Evolutionary conservation across 1,139 yeast genomes (phyloP), one percentile per base, ranked within the genome.

Genomic region (Blastobotrys niveus): DNA sequence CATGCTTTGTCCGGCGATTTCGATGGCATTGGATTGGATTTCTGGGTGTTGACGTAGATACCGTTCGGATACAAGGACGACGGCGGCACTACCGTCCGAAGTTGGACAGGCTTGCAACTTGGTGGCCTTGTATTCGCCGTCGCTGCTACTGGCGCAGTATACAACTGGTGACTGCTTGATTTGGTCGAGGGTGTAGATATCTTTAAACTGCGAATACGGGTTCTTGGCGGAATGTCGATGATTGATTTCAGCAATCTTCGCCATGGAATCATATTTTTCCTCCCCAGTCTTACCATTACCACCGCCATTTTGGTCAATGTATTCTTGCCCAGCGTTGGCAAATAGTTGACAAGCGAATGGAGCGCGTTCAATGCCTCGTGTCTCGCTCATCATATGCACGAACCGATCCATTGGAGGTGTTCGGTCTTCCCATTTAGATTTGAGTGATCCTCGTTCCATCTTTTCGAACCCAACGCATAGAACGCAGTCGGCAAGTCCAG

Each of bases 31-130:
- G 40, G 49, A 40, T 38, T 50, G 46, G 35, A 58, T 48, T 12
- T 57, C 50, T 12, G 61, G 61, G 46, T 59, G 61, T 15, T 46
- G 84, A 59, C 77, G 74, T 56, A 85, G 72, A 68, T 82, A 83
- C 53, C 71, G 71, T 63, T 79, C 91, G 46, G 88, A 80, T 46
- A 84, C 87, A 55, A 86, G 70, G 40, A 86, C 70, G 35, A 83
- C 75, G 33, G 94, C 94, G 49, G 94, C 93, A 64, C 83, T 93
- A 65, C 95, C 95, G 62, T 86, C 95, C 58, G 61, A 57, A 5
- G 63, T 60, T 12, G 63, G 63, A 42, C 63, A 60, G 44, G 62
- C 59, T 43, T 59, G 60, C 12, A 60, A 53, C 42, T 56, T 58
- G 22, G 63, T 56, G 25, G 57, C 51, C 9, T 32, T 32, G 19